phyloP scores from a whole-genome alignment of 805 yeast species.

The Zygoascus bituminiphila region DNA sequence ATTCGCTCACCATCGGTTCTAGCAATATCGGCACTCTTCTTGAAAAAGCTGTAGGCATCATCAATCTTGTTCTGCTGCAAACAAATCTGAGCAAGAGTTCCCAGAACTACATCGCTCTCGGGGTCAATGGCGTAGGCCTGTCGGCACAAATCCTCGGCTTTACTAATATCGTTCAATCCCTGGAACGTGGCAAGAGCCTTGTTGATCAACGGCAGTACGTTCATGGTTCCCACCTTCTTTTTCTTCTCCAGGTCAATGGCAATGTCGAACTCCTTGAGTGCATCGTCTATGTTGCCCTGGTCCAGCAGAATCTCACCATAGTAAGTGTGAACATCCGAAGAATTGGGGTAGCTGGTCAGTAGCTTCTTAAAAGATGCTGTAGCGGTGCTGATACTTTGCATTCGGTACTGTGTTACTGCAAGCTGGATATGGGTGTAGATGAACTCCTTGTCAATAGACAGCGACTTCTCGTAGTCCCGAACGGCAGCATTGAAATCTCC shows the following conservation, averaged over 20 bases:
- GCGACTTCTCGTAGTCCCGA: conserved; percentile 65
- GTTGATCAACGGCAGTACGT: conserved; percentile 83
- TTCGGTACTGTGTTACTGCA: conserved; percentile 85
- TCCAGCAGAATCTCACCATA: conserved; percentile 91
- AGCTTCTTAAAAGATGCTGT: conserved; percentile 14
- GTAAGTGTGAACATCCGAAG: conserved; percentile 90
- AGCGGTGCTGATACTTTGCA: conserved; percentile 29
- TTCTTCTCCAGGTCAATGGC: conserved; percentile 67
- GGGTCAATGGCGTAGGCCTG: conserved; percentile 81
- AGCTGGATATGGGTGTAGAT: conserved; percentile 83
- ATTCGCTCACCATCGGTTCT: conserved; percentile 80
- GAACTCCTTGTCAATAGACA: conserved; percentile 63
- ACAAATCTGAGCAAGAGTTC: conserved; percentile 85
- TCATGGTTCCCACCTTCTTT: conserved; percentile 58
- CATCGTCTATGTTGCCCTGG: conserved; percentile 60
- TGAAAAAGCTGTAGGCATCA: conserved; percentile 74
- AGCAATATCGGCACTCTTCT: conserved; percentile 72
- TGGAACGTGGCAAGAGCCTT: conserved; percentile 57
- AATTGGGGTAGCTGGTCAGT: conserved; percentile 56
- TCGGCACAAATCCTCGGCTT: conserved; percentile 57
- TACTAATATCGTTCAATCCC: conserved; percentile 36
- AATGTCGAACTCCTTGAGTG: conserved; percentile 75
- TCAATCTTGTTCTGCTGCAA: conserved; percentile 75
- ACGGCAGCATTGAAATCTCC: conserved; percentile 68
- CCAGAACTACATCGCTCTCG: conserved; percentile 77